Base-by-base conservation (phyloP, 148 eudicot genomes). In the Fallopia convolvulus region DNA sequence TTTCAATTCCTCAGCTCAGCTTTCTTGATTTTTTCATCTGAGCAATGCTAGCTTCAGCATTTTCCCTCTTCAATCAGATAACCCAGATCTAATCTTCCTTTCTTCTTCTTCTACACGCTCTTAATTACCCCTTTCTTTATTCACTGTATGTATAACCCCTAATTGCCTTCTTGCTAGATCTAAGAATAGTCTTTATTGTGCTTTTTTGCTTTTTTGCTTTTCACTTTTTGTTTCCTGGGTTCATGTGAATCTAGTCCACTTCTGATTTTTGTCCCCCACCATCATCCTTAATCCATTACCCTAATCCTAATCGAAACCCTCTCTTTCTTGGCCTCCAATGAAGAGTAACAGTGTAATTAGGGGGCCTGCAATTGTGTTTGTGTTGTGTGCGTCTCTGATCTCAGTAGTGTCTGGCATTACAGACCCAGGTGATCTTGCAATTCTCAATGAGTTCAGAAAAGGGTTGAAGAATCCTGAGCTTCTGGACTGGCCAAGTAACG, bases 381-480 rank as follows among this genome's bases (percentile, higher is more conserved):
- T 73, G 11, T 11, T 73, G 17, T 48, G 33, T 2, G 75, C 26
- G 30, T 81, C 76, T 75, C 75, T 80, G 30, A 47, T 81, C 33
- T 78, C 85, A 78, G 77, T 81, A 42, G 90, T 82, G 75, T 48
- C 36, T 58, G 61, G 91, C 78, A 85, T 75, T 11, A 94, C 98
- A 77, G 91, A 94, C 88, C 89, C 90, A 0, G 80, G 81, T 53
- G 98, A 94, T 56, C 75, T 86, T 39, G 87, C 90, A 18, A 77
- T 94, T 75, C 78, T 94, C n/a, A 82, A 83, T n/a, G 87, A 87
- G 41, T 86, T 94, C 80, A 85, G 89, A 77, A 81, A 88, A 82
- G 93, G 96, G 68, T 60, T 94, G 71, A 85, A 88, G 46, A 94
- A 94, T 78, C 82, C 90, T 33, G 89, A 94, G 84, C 88, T 92